Percentiles rank a stretch among this genome's conserved stretches.
Conservation (phyloP, 2,329 filamentous ascomycete genomes). For the Sphaerulina vaccinii region DNA sequence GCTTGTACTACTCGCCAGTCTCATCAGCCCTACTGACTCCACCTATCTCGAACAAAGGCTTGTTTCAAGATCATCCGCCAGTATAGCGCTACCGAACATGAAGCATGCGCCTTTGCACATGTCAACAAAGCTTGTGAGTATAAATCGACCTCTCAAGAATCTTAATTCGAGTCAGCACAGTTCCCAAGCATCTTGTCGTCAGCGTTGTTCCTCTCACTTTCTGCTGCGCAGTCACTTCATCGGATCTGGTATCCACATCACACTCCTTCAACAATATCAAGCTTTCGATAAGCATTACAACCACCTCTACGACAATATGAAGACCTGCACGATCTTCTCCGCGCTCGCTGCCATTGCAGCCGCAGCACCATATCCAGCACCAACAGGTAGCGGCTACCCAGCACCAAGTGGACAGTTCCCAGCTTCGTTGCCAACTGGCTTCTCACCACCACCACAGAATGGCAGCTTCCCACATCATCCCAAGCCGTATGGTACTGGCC, state of each 20-base stretch:
- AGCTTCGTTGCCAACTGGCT: neutral
- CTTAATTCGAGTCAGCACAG: neutral
- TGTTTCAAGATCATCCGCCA: constrained; percentile 4
- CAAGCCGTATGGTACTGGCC: neutral
- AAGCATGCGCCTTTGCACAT: neutral
- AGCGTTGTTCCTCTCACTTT: neutral
- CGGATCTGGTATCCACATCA: constrained; percentile 17
- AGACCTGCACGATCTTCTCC: constrained; percentile 22
- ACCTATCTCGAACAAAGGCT: constrained; percentile 6
- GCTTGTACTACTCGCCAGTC: neutral
- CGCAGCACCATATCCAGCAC: constrained; percentile 15
- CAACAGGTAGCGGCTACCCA: constrained; percentile 4
- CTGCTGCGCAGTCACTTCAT: constrained; percentile 8
- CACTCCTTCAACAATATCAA: constrained; percentile 7
- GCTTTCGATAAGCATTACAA: neutral
- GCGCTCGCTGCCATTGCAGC: constrained; percentile 35
- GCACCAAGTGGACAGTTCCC: neutral
- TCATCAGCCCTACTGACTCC: neutral
- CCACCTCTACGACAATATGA: constrained; percentile 10
- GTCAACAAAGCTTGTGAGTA: neutral
- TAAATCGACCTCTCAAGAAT: neutral
- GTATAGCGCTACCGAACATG: neutral
- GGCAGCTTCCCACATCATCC: constrained; percentile 4
- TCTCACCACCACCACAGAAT: neutral
- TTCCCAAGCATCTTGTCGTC: neutral